A percentile compares a stretch with the other conserved stretches of the same genome.
phyloP scores from a whole-genome alignment of 1,284 basidiomycete genomes.

The Porogramme epimiltina region DNA sequence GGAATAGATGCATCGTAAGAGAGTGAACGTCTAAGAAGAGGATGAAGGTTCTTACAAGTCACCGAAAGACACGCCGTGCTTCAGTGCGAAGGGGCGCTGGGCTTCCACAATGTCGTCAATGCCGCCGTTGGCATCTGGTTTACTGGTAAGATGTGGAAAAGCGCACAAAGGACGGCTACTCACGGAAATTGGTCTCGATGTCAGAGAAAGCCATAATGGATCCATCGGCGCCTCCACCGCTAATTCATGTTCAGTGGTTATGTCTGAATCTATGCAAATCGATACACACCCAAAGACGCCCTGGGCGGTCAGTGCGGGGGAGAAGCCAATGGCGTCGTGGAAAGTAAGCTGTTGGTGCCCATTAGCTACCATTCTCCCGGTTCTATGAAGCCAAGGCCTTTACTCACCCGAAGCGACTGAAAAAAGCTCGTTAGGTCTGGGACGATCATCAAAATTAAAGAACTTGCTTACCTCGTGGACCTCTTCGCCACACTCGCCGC shows the following conservation, averaged over 20 bases:
- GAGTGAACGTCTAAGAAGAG: not conserved
- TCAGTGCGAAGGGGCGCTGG: constrained; percentile 35
- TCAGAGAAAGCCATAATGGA: constrained; percentile 26
- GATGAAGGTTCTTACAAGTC: constrained; percentile 33
- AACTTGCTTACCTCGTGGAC: constrained; percentile 24
- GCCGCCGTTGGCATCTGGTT: constrained; percentile 31
- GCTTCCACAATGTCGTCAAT: constrained; percentile 37
- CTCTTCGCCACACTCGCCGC: constrained; percentile 25
- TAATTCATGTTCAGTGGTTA: not conserved
- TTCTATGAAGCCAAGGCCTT: not conserved
- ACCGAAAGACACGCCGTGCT: constrained; percentile 37
- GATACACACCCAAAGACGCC: constrained; percentile 29
- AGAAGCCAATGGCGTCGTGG: constrained; percentile 28
- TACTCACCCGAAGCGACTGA: constrained; percentile 5
- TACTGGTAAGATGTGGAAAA: not conserved
- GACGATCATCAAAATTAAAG: not conserved
- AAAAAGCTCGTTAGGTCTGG: too few relatives aligned
- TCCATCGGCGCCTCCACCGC: constrained; percentile 14
- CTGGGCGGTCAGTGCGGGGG: constrained; percentile 19
- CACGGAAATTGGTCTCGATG: constrained; percentile 29
- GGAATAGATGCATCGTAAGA: too few relatives aligned
- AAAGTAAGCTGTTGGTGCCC: constrained; percentile 19
- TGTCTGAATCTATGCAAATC: not conserved
- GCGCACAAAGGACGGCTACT: too few relatives aligned
- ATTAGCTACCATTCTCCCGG: not conserved